These are phyloP conservation scores for Clarireedia homoeocarpa DNA, from an alignment of 2,329 filamentous ascomycete species.

Conservation along the genomic window DNA sequence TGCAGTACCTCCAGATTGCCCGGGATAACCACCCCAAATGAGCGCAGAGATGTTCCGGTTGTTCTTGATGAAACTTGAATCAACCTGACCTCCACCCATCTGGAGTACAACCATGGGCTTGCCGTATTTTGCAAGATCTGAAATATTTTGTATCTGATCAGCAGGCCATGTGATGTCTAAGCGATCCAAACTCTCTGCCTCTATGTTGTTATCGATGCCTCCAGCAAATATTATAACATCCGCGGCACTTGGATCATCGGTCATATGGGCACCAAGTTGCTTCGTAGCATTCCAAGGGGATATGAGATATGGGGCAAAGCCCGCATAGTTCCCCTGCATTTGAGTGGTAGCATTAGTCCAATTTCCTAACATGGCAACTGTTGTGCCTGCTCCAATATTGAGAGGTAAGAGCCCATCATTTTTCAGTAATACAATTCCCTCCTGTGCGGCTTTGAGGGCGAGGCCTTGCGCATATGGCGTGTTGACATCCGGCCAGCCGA, in stretches of 20 bases:
- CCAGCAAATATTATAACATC: slow-evolving; percentile 47
- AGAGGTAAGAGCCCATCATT: slow-evolving; percentile 22
- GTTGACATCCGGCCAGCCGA: slow-evolving; percentile 38
- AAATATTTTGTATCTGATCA: slow-evolving; percentile 43
- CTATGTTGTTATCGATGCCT: slow-evolving; percentile 45
- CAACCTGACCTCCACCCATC: slow-evolving; percentile 41
- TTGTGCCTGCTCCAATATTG: slow-evolving; percentile 1
- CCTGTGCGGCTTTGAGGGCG: slow-evolving; percentile 18
- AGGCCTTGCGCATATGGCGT: slow-evolving; percentile 15
- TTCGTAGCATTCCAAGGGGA: slow-evolving; percentile 39
- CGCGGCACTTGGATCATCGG: slow-evolving; percentile 35
- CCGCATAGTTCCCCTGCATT: slow-evolving; percentile 23
- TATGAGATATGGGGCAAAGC: slow-evolving; percentile 17
- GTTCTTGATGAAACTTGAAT: slow-evolving; percentile 40
- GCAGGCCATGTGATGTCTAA: slow-evolving; percentile 43
- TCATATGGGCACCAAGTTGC: slow-evolving; percentile 17
- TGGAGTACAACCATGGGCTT: slow-evolving; percentile 47
- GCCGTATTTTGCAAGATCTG: slow-evolving; percentile 34
- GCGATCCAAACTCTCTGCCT: slow-evolving; percentile 43
- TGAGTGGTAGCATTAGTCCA: slow-evolving; percentile 18
- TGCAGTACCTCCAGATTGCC: slow-evolving; percentile 50
- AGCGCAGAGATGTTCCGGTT: slow-evolving; percentile 43
- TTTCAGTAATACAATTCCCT: slow-evolving; percentile 23
- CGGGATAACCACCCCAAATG: slow-evolving; percentile 52
- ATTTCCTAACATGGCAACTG: neutral